phyloP scores from a whole-genome alignment of 1,284 basidiomycete genomes.

The Boletus sp. region DNA sequence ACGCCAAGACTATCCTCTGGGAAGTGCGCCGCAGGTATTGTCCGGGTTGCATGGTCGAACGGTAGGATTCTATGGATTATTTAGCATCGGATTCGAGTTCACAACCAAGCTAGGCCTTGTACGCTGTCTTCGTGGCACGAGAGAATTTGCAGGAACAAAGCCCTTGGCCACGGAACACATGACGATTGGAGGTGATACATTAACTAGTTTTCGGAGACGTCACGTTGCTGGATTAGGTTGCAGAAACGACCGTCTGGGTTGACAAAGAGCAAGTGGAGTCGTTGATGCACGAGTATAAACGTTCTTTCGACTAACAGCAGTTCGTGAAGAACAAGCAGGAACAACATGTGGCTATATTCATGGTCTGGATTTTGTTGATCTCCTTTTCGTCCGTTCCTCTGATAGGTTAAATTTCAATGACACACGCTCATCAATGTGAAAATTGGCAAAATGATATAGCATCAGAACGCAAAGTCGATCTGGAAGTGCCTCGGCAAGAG shows the following conservation, averaged over 20 bases:
- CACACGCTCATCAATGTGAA: neutral
- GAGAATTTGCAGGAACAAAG: neutral
- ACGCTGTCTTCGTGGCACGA: neutral
- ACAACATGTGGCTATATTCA: neutral
- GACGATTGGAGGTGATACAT: neutral
- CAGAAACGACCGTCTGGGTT: neutral
- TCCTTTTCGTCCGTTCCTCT: neutral
- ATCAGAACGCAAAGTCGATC: neutral
- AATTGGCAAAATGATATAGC: neutral
- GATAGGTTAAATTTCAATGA: neutral
- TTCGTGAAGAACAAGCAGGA: neutral
- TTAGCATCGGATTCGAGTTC: neutral
- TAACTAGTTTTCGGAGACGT: neutral
- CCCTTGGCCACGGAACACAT: neutral
- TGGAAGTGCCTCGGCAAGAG: neutral
- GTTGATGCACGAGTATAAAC: neutral
- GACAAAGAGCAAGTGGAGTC: neutral
- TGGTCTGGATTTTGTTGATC: neutral
- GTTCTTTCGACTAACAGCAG: neutral
- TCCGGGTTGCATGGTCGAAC: neutral
- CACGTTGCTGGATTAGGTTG: neutral
- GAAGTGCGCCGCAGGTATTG: slow-evolving; percentile 3
- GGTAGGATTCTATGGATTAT: neutral
- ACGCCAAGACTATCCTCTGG: slow-evolving; percentile 1
- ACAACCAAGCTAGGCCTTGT: neutral